phyloP scores from a whole-genome alignment of 129 eudicot genomes.

The Centrapalus pauciflorus region DNA sequence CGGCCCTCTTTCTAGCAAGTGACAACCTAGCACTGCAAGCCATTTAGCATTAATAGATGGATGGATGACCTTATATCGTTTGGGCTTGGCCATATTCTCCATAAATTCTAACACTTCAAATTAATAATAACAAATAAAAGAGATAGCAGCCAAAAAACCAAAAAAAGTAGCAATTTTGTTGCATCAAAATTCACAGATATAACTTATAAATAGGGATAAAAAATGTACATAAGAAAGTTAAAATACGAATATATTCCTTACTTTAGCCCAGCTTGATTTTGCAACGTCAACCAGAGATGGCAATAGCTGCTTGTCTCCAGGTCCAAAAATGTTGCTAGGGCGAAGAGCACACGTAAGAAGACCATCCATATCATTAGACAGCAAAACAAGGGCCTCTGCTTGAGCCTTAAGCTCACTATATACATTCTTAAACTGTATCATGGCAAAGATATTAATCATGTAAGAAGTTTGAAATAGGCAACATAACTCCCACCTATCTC shows the following conservation, averaged over 20 bases:
- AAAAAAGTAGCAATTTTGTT: not conserved
- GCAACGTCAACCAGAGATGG: constrained; percentile 61
- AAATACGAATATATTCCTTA: constrained; percentile 28
- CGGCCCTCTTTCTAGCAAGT: constrained; percentile 3
- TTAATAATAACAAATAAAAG: not conserved
- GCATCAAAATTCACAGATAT: not conserved
- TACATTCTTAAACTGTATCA: constrained; percentile 50
- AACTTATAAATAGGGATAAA: not conserved
- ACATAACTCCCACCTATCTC: constrained; percentile 6
- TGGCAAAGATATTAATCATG: constrained; percentile 1
- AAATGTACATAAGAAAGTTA: not conserved
- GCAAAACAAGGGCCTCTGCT: constrained; percentile 77
- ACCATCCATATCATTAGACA: constrained; percentile 66
- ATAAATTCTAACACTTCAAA: not conserved
- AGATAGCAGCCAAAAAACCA: not conserved
- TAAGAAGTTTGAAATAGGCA: not conserved
- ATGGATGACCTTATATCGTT: not conserved
- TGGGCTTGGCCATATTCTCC: constrained; percentile 10
- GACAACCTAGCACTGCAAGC: not conserved
- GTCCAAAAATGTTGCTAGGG: constrained; percentile 76
- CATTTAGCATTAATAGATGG: constrained; percentile 2
- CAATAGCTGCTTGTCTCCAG: constrained; percentile 61
- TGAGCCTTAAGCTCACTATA: constrained; percentile 78
- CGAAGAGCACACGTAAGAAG: constrained; percentile 86
- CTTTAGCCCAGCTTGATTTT: constrained; percentile 75